Evolutionary conservation across 768 basidiomycete genomes (phyloP), one percentile per base, ranked within the genome.

Genomic region (Lactarius deliciosus): DNA sequence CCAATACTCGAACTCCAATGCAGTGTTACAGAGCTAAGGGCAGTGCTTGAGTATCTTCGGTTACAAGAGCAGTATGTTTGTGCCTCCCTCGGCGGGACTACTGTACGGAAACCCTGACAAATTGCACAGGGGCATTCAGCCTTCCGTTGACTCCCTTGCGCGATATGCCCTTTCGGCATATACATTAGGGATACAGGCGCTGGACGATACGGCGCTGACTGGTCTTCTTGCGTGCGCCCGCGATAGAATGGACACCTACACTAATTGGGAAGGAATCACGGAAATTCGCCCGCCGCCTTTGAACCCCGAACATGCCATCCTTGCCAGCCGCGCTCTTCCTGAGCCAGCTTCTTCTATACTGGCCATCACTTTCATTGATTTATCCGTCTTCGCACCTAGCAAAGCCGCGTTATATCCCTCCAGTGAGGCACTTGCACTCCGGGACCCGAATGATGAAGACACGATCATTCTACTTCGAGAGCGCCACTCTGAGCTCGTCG

Each of bases 1-100:
- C 66, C 66, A 28, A 64, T 68, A 47, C 57, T 68, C 10, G 63
- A 63, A 34, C 66, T 68, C 63, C 36, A 60, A 22, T 68, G 66
- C 34, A 68, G 25, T 20, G 34, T 58, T 5, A 38, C 41, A n/a
- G 62, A 68, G 57, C 59, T 68, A 53, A 68, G 66, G 50, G 36
- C 50, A 18, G 63, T 68, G 20, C 62, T 68, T n/a, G 66, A 68
- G 50, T 68, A 64, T 41, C 57, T 68, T 30, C 57, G 30, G 20
- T 40, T 63, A 53, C 50, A 28, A 55, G 45, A 67, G 30, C 50
- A 60, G 66, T 68, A 68, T 47, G 66, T 56, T 38, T 9, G 32
- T 13, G 7, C 32, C 62, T 28, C 34, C 32, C 13, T 20, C 2
- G 41, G 54, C 7, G 53, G 5, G 50, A 45, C 47, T 43, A 47